Percentiles rank a stretch among this genome's conserved stretches.
Evolutionary conservation across 2,329 filamentous ascomycete genomes (phyloP).

Genomic region (Alternaria longipes): DNA sequence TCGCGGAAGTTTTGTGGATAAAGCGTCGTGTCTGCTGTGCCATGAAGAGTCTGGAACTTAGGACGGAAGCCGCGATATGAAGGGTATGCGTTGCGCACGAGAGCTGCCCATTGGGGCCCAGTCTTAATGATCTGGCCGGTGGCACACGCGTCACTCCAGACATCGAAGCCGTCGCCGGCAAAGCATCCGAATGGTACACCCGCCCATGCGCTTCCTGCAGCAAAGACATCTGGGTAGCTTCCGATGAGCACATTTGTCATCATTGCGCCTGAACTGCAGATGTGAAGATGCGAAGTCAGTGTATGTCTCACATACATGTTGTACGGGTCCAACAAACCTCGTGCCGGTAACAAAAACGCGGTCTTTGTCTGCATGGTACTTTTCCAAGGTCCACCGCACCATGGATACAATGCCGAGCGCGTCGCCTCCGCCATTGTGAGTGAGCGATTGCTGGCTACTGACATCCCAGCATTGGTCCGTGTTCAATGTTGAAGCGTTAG

Average conservation of each 20-base stretch:
- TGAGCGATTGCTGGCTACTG: constrained; percentile 43
- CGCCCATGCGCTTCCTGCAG: constrained; percentile 46
- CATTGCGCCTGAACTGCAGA: constrained; percentile 45
- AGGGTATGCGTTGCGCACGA: constrained; percentile 44
- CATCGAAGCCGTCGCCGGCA: constrained; percentile 41
- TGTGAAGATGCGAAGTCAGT: not conserved
- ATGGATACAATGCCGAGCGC: constrained; percentile 46
- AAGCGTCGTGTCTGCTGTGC: constrained; percentile 36
- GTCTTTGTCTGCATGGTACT: constrained; percentile 40
- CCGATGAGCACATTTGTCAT: constrained; percentile 49
- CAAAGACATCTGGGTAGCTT: constrained; percentile 47
- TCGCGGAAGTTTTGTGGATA: constrained; percentile 47
- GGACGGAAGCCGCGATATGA: constrained; percentile 43
- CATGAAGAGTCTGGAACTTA: constrained; percentile 46
- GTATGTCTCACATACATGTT: not conserved
- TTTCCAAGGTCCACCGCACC: constrained; percentile 41
- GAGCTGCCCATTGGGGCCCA: constrained; percentile 40
- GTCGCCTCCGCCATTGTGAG: constrained; percentile 47
- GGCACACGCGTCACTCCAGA: constrained; percentile 46
- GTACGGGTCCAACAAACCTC: constrained; percentile 3
- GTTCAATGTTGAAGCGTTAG: constrained; percentile 35
- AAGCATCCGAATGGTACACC: constrained; percentile 50
- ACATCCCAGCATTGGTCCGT: constrained; percentile 50
- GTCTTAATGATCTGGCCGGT: constrained; percentile 44
- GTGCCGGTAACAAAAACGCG: constrained; percentile 48